Percentiles rank a stretch among this genome's conserved stretches.
Evolutionary conservation across 2,329 filamentous ascomycete species (phyloP).

Genomic region (Thermothelomyces thermophilus): DNA sequence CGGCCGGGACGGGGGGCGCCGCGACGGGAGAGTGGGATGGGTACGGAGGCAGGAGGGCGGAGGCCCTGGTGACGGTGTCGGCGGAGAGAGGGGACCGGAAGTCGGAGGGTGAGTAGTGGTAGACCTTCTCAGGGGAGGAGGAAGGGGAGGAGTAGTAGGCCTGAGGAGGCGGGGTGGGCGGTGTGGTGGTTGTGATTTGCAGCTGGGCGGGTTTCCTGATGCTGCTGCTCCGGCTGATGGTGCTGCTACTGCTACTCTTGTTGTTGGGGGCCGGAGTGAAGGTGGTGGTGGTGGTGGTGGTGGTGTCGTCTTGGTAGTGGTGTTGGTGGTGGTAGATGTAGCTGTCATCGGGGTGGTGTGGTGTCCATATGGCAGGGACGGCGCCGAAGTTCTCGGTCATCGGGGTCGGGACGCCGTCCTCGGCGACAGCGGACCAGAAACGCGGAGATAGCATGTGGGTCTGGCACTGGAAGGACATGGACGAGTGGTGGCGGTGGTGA

Average conservation of each 20-base stretch:
- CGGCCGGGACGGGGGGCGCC: constrained; percentile 26
- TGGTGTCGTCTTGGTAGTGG: neutral
- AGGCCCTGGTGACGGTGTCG: constrained; percentile 30
- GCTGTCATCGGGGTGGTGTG: constrained; percentile 10
- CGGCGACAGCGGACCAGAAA: constrained; percentile 31
- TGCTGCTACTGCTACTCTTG: no score
- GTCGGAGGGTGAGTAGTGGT: constrained; percentile 23
- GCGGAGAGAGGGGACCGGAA: constrained; percentile 26
- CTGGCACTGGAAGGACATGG: constrained; percentile 47
- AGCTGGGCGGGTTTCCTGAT: constrained; percentile 18
- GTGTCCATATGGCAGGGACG: constrained; percentile 21
- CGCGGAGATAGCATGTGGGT: constrained; percentile 36
- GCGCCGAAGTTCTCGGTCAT: constrained; percentile 18
- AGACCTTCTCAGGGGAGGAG: constrained; percentile 17
- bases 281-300: constrained; percentile 8
- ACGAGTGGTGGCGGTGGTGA: constrained; percentile 35
- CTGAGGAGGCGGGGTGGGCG: constrained; percentile 18
- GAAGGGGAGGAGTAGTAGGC: constrained; percentile 24
- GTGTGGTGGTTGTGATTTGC: constrained; percentile 25
- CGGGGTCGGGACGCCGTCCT: constrained; percentile 19
- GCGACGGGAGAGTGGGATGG: constrained; percentile 3
- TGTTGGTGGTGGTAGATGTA: constrained; percentile 4
- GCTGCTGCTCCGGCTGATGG: no score
- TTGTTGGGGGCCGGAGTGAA: no score
- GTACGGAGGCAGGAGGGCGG: constrained; percentile 30